phyloP scores from a whole-genome alignment of 371 early-diverging fungal species.

The Dinochytrium kinnereticum region DNA sequence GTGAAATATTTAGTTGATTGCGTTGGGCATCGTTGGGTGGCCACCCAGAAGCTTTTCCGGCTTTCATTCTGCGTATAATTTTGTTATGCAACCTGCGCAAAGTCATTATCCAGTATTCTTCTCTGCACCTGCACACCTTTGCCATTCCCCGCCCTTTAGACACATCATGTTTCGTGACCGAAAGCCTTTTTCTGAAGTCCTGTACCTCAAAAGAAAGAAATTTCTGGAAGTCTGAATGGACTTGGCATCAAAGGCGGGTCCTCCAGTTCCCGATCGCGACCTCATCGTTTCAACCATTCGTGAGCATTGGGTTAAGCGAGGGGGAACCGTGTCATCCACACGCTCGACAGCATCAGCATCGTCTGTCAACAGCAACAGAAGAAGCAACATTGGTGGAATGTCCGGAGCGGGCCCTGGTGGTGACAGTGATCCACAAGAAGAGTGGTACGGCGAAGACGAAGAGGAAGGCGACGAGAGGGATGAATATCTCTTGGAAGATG shows the following conservation, averaged over 20 bases:
- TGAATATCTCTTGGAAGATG: neutral
- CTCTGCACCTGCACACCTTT: too few relatives aligned
- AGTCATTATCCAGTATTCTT: too few relatives aligned
- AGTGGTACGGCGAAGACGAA: neutral
- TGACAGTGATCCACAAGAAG: neutral
- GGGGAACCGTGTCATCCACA: neutral
- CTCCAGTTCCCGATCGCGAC: neutral
- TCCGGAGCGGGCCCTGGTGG: neutral
- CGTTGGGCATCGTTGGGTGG: too few relatives aligned
- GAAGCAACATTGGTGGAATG: neutral
- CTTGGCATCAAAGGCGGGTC: neutral
- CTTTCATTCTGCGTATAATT: too few relatives aligned
- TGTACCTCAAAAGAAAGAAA: neutral
- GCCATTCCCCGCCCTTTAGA: too few relatives aligned
- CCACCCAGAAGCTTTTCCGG: too few relatives aligned
- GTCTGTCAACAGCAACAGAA: too few relatives aligned
- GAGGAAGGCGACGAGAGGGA: neutral
- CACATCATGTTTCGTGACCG: too few relatives aligned
- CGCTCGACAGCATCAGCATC: too few relatives aligned
- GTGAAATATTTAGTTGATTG: too few relatives aligned
- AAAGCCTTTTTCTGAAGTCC: neutral
- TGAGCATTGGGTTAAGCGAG: neutral
- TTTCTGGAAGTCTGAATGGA: constrained; percentile 14
- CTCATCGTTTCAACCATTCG: neutral
- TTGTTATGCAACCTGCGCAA: too few relatives aligned